Evolutionary conservation across 164 flowering plant species (phyloP).

Genomic region (Vitis vinifera): ASM3070453v1 NC_081816.1:22780501-22781000

Average conservation of each 20-base stretch:
- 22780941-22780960: too few species aligned
- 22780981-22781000: too few species aligned
- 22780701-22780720: background rate
- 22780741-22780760: too few species aligned
- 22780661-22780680: background rate
- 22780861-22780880: too few species aligned
- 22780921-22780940: background rate
- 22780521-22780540: constrained; percentile 57
- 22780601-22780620: constrained; percentile 41
- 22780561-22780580: constrained; percentile 67
- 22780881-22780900: too few species aligned
- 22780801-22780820: too few species aligned
- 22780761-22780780: background rate
- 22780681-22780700: background rate
- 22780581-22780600: constrained; percentile 60
- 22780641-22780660: background rate
- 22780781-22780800: background rate
- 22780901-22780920: too few species aligned
- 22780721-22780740: background rate
- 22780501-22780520: background rate
- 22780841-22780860: too few species aligned
- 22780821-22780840: too few species aligned
- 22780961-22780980: too few species aligned
- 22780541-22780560: constrained; percentile 65
- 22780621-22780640: background rate